phyloP scores from a whole-genome alignment of 2,329 filamentous ascomycete genomes.

The Sporothrix phasma region DNA sequence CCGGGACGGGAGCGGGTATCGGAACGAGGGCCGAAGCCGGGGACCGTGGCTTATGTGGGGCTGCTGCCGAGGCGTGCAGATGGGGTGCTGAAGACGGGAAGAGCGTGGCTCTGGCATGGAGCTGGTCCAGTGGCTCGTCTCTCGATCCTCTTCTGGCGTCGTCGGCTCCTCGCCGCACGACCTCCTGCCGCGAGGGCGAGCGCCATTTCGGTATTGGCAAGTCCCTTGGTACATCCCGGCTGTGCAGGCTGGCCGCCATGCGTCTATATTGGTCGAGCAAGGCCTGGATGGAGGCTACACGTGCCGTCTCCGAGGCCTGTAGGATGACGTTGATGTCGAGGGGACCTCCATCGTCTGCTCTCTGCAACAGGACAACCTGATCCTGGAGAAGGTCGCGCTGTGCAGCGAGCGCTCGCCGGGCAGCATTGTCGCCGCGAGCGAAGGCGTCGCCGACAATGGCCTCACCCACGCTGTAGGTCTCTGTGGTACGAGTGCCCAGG shows the following conservation, averaged over 20 bases:
- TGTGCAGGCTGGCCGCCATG: constrained; percentile 22
- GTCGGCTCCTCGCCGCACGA: not conserved
- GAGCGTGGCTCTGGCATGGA: not conserved
- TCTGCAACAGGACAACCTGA: constrained; percentile 23
- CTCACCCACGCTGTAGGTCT: constrained; percentile 27
- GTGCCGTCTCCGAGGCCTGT: constrained; percentile 28
- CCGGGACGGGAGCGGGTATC: constrained; percentile 12
- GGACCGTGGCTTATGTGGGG: not conserved
- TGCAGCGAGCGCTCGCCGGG: constrained; percentile 24
- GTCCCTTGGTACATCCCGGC: constrained; percentile 23
- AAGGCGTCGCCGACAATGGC: constrained; percentile 29
- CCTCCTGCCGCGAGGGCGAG: not conserved
- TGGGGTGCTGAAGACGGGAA: not conserved
- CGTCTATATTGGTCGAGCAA: constrained; percentile 30
- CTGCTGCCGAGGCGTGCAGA: not conserved
- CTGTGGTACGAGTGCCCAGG: constrained; percentile 25
- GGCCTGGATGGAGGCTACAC: constrained; percentile 25
- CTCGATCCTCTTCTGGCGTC: not conserved
- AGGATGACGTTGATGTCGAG: constrained; percentile 29
- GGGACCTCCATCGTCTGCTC: constrained; percentile 15
- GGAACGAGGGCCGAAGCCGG: not conserved
- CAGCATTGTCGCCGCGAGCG: constrained; percentile 28
- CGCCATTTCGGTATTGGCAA: constrained; percentile 20
- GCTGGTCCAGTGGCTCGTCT: not conserved
- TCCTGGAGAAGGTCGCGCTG: constrained; percentile 24